Evolutionary conservation across 768 basidiomycete genomes (phyloP), one percentile per base, ranked within the genome.

Genomic region (Xanthoconium stramineum): DNA sequence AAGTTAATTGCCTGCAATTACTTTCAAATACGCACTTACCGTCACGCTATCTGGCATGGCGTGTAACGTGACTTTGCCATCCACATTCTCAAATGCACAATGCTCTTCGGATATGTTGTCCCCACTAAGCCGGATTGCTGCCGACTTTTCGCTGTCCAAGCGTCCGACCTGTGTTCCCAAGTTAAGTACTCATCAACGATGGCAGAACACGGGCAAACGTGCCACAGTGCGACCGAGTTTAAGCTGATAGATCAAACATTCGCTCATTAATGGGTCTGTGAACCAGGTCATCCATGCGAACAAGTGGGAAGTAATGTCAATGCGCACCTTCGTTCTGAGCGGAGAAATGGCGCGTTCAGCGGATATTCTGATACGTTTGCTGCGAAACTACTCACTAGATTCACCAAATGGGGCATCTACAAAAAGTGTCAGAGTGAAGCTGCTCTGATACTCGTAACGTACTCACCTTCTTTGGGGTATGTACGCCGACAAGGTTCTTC

Each of bases 401-500:
- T 96, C 64, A 95, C 92, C 60, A 97, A 76, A 78, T 95, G 93
- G 6, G 94, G 92, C 85, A 91, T 94, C 90, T 94, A 65, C 53
- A 50, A 48, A 54, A 38, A 44, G 53, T 29, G 55, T 62, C 42
- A 64, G 52, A 19, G 24, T 48, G 29, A 52, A 28, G 54, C 52
- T 53, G 52, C 37, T 55, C 56, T 42, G 42, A 48, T 32, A 47
- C 7, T 42, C 13, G 50, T 33, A 17, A 52, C 24, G 45, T 57
- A 55, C 57, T 42, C 65, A 83, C 91, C 81, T 88, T 93, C 81
- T 98, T 98, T 32, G 97, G 97, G 20, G 97, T 94, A 77, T 97
- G 94, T 54, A 99, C 97, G 49, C 97, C 96, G 54, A 98, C 90
- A 53, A 91, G 70, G 61, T 94, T 91, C 81, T 94, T 98, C 75